phyloP scores from a whole-genome alignment of 2,329 filamentous ascomycete species.

The Fusarium praegraminearum region DNA sequence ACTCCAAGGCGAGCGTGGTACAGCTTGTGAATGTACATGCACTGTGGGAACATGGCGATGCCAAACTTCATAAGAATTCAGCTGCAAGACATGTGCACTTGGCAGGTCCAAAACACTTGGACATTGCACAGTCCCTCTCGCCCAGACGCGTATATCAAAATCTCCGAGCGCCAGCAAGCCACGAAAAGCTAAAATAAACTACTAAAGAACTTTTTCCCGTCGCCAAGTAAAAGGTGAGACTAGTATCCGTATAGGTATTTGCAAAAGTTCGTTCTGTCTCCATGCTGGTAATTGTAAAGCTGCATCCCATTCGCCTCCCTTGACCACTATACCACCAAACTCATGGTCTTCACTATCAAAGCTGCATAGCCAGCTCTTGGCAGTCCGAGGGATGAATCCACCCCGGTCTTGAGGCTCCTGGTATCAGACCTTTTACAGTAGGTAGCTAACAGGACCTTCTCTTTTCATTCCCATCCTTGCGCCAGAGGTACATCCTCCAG shows the following conservation, averaged over 20 bases:
- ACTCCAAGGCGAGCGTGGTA: not conserved
- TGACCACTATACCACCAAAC: not conserved
- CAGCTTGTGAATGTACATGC: not conserved
- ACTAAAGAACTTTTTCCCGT: slow-evolving; percentile 13
- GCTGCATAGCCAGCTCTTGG: slow-evolving; percentile 23
- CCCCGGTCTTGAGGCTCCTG: slow-evolving; percentile 32
- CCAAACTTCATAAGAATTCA: not conserved
- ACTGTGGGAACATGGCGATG: not conserved
- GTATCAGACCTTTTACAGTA: slow-evolving; percentile 35
- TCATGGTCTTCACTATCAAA: slow-evolving; percentile 6
- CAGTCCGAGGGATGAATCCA: slow-evolving; percentile 10
- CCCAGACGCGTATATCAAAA: slow-evolving; percentile 15
- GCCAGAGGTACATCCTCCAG: slow-evolving; percentile 29
- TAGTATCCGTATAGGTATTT: slow-evolving; percentile 5
- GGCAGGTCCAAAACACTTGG: not conserved
- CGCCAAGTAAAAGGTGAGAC: slow-evolving; percentile 20
- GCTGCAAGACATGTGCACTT: not conserved
- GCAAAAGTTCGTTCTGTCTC: slow-evolving; percentile 19
- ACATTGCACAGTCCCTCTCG: not conserved
- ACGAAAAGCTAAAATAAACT: not conserved
- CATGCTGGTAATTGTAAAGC: not conserved
- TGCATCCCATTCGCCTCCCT: slow-evolving; percentile 16
- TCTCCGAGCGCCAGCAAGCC: slow-evolving; percentile 22
- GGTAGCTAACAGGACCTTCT: slow-evolving; percentile 37
- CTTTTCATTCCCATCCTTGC: slow-evolving; percentile 38